These are phyloP conservation scores for Capsella rubella DNA, from an alignment of 441 rosid species.

Conservation along the genomic window DNA sequence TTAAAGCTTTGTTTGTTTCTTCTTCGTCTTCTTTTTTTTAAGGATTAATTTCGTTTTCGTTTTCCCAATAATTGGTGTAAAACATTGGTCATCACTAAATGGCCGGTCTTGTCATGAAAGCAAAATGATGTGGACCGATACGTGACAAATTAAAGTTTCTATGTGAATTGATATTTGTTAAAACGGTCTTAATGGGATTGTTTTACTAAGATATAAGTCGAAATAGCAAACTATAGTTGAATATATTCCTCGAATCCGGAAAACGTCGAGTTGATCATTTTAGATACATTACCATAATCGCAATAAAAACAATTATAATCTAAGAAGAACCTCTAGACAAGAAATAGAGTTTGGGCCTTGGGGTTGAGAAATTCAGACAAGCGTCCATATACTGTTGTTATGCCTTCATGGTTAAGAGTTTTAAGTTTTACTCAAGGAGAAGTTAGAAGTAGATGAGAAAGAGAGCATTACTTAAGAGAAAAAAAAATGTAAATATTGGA, in stretches of 20 bases:
- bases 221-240: conserved; percentile 16
- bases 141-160: conserved; percentile 26
- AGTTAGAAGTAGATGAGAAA: background rate
- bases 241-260: background rate
- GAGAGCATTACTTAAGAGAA: background rate
- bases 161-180: background rate
- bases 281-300: background rate
- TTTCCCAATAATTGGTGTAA: conserved; percentile 23
- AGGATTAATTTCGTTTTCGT: background rate
- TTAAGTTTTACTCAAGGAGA: background rate
- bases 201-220: background rate
- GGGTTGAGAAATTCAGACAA: conserved; percentile 10
- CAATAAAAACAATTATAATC: background rate
- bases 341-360: conserved; percentile 10
- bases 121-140: conserved; percentile 34
- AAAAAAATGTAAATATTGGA: background rate
- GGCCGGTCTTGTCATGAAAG: conserved; percentile 35
- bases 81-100: conserved; percentile 17
- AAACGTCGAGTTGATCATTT: conserved; percentile 12
- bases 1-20: background rate
- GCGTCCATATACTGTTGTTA: conserved; percentile 3
- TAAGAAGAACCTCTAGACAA: background rate
- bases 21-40: background rate
- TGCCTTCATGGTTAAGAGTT: conserved; percentile 4
- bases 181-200: background rate